phyloP scores from a whole-genome alignment of 2,329 filamentous ascomycete genomes.

The Sclerotinia glacialis region DNA sequence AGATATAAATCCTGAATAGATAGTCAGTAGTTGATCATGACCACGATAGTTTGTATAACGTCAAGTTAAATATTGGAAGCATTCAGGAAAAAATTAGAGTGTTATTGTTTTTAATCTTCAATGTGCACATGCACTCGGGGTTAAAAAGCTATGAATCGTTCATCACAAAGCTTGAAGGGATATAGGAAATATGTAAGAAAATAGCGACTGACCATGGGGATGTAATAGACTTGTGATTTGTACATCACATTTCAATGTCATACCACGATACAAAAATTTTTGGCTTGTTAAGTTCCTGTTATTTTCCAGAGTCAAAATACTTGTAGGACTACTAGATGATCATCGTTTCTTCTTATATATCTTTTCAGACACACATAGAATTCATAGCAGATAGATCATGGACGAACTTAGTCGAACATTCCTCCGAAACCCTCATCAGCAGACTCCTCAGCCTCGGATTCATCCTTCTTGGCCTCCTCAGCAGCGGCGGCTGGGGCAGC shows the following conservation, averaged over 20 bases:
- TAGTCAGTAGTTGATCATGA: slow-evolving; percentile 50
- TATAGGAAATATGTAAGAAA: slow-evolving; percentile 16
- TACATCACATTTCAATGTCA: slow-evolving; percentile 20
- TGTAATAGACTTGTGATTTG: slow-evolving; percentile 15
- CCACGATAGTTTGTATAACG: slow-evolving; percentile 47
- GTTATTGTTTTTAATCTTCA: slow-evolving; percentile 44
- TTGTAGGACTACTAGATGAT: slow-evolving; percentile 32
- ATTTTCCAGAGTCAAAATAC: slow-evolving; percentile 33
- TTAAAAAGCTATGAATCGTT: slow-evolving; percentile 43
- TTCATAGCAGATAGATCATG: slow-evolving; percentile 33
- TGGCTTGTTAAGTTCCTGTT: slow-evolving; percentile 27
- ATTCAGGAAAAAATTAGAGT: slow-evolving; percentile 46
- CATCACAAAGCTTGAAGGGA: slow-evolving; percentile 38
- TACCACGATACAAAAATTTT: slow-evolving; percentile 21
- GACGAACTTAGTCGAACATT: slow-evolving; percentile 63
- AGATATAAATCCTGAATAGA: slow-evolving; percentile 45
- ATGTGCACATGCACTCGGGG: slow-evolving; percentile 40
- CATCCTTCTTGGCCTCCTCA: slow-evolving; percentile 57
- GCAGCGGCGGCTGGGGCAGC: slow-evolving; percentile 50
- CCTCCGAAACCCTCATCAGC: slow-evolving; percentile 68
- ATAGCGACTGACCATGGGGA: slow-evolving; percentile 32
- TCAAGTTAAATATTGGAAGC: slow-evolving; percentile 23
- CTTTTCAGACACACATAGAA: slow-evolving; percentile 24
- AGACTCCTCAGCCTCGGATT: slow-evolving; percentile 64
- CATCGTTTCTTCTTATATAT: slow-evolving; percentile 30